phyloP scores from a whole-genome alignment of 805 yeast genomes.

The Hanseniaspora hatyaiensis region DNA sequence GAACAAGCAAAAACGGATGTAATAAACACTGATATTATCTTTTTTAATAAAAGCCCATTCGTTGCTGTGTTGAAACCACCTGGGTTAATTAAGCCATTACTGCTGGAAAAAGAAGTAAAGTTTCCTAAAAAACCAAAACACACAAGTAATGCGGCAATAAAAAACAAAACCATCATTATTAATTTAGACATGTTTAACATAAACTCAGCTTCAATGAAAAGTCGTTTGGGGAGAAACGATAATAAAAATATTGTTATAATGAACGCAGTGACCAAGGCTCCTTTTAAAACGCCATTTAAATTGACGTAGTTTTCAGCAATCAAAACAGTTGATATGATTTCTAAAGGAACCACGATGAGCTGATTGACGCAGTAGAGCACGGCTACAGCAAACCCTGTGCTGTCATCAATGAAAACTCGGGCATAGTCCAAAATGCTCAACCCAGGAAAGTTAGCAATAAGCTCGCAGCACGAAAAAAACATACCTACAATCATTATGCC shows the following conservation, averaged over 20 bases:
- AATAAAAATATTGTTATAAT: slow-evolving; percentile 33
- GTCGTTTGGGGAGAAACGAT: slow-evolving; percentile 41
- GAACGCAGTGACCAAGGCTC: slow-evolving; percentile 24
- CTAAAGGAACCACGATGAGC: slow-evolving; percentile 44
- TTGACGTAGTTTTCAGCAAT: slow-evolving; percentile 39
- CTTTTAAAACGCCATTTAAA: slow-evolving; percentile 22
- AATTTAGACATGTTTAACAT: slow-evolving; percentile 36
- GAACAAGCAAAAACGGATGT: slow-evolving; percentile 65
- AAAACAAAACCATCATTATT: slow-evolving; percentile 36
- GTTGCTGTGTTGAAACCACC: slow-evolving; percentile 37
- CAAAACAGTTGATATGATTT: slow-evolving; percentile 45
- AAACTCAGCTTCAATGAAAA: slow-evolving; percentile 47
- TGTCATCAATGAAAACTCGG: slow-evolving; percentile 46
- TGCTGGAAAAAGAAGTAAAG: slow-evolving; percentile 22
- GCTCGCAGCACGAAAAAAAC: slow-evolving; percentile 16
- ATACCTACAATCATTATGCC: slow-evolving; percentile 16
- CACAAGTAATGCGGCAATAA: slow-evolving; percentile 39
- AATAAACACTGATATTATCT: slow-evolving; percentile 50
- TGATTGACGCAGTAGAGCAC: slow-evolving; percentile 48
- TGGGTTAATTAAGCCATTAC: slow-evolving; percentile 31
- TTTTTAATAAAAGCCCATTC: slow-evolving; percentile 39
- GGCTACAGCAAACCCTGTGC: slow-evolving; percentile 53
- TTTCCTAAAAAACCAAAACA: slow-evolving; percentile 38
- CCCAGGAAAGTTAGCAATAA: slow-evolving; percentile 16
- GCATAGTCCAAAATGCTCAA: slow-evolving; percentile 32